Base-by-base conservation (phyloP, 2,329 filamentous ascomycete genomes). In the Calcarisporium arbuscula region DNA sequence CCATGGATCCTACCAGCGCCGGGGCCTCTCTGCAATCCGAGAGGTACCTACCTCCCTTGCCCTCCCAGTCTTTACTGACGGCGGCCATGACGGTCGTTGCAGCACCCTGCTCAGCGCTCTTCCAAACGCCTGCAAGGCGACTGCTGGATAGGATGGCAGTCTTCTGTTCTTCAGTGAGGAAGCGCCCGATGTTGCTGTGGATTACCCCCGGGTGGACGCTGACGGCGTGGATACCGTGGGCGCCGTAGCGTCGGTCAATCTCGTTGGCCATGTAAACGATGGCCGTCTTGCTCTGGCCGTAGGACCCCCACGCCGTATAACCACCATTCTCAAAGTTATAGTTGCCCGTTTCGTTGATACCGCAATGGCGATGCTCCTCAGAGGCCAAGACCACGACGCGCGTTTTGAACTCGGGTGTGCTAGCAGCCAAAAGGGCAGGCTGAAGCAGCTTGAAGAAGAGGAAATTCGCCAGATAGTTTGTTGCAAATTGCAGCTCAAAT, bases 261-360 rank as follows among this genome's bases (percentile, higher is more conserved):
- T 72, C 60, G 39, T 67, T 71, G 4, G 70, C 64, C 34, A 68
- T 64, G 42, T 61, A 68, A 14, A 74, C 60, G 38, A 68, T 72
- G 10, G 72, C 70, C 1, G 61, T 59, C 43, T 77, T 77, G 32
- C 58, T 56, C 42, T 70, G 64, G 0, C 57, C 63, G 38, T 77
- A 77, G 1, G 65, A 56, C 2, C 36, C 25, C 36, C 48, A 56
- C 0, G 56, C 56, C 4, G 59, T 30, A 16, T 52, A 52, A 9
- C 27, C 28, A 3, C 40, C 28, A n/a, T 45, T 49, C 15, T 52
- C 42, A 31, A 47, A 46, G 19, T 52, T 50, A 28, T 48, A 35
- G 8, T 50, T 42, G 18, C 30, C 32, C 2, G 40, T 42, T 3
- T 40, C 32, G 21, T 40, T 27, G n/a, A n/a, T n/a, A n/a, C n/a